A percentile compares a stretch with the other conserved stretches of the same genome.
These are phyloP conservation scores for Alloascoidea africana DNA, from an alignment of 805 yeast species.

Conservation along the genomic window DNA sequence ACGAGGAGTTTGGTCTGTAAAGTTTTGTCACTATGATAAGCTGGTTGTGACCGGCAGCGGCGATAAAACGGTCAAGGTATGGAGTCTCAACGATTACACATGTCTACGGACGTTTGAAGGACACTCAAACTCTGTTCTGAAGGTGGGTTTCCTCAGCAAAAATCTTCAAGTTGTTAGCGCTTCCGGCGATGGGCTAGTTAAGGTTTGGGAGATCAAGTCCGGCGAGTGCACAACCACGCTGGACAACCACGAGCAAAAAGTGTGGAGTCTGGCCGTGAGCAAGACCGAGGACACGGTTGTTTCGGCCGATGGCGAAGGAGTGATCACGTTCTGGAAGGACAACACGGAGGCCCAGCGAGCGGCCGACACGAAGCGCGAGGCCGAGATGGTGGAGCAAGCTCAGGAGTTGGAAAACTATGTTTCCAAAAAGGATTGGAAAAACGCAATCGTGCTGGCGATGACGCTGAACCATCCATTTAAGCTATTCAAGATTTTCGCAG, in stretches of 20 bases:
- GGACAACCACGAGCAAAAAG: conserved; percentile 84
- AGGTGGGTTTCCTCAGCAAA: conserved; percentile 53
- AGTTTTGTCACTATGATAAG: conserved; percentile 70
- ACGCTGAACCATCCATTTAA: conserved; percentile 85
- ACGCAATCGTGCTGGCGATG: conserved; percentile 77
- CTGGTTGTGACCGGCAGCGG: conserved; percentile 76
- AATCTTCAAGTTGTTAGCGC: conserved; percentile 52
- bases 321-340: conserved; percentile 80
- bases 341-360: conserved; percentile 59
- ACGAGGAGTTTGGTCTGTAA: conserved; percentile 89
- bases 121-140: conserved; percentile 83
- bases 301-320: conserved; percentile 92
- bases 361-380: conserved; percentile 32
- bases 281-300: conserved; percentile 56
- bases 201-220: conserved; percentile 68
- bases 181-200: conserved; percentile 92
- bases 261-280: conserved; percentile 73
- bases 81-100: conserved; percentile 71
- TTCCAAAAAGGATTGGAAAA: conserved; percentile 62
- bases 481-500: conserved; percentile 59
- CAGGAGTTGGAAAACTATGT: conserved; percentile 73
- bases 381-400: conserved; percentile 68
- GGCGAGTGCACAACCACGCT: conserved; percentile 76
- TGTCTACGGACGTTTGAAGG: conserved; percentile 84
- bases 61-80: conserved; percentile 77